Percentiles rank a stretch among this genome's conserved stretches.
Evolutionary conservation across 2,329 filamentous ascomycete genomes (phyloP).

Genomic region (Monilinia fructicola): DNA sequence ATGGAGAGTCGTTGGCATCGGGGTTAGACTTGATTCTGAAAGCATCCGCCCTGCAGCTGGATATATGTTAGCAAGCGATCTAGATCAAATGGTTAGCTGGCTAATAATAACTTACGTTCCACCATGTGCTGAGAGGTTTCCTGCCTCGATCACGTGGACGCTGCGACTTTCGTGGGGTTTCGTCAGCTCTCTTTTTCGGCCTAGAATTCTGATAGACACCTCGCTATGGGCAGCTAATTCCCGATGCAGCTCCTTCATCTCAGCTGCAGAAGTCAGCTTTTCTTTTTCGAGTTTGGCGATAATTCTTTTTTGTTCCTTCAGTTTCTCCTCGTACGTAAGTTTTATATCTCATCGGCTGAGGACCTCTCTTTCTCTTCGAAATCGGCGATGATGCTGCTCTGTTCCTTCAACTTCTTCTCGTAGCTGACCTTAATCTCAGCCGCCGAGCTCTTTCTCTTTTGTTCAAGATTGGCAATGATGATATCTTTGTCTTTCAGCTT

Average conservation of each 20-base stretch:
- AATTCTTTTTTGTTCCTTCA: background rate
- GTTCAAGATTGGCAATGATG: background rate
- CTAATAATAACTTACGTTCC: constrained; percentile 14
- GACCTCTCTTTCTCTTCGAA: background rate
- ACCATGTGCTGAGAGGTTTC: constrained; percentile 7
- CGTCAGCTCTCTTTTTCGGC: constrained; percentile 4
- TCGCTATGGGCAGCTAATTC: constrained; percentile 2
- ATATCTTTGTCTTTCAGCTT: background rate
- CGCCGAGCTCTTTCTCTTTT: background rate
- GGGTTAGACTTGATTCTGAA: constrained; percentile 6
- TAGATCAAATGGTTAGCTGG: no score
- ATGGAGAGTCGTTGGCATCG: background rate
- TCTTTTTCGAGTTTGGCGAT: background rate
- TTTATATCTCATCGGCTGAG: background rate
- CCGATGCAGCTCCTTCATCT: background rate
- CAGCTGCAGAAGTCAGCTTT: no score
- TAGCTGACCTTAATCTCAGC: background rate
- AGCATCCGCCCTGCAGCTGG: constrained; percentile 9
- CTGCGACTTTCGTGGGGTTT: background rate
- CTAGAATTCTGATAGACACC: constrained; percentile 8
- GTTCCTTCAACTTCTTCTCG: background rate
- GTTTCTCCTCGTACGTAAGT: background rate
- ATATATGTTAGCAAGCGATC: background rate
- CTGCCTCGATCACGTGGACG: constrained; percentile 6
- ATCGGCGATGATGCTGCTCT: background rate